These are phyloP conservation scores for Castanea crenata DNA, from an alignment of 306 rosid species.

Conservation along the genomic window DNA sequence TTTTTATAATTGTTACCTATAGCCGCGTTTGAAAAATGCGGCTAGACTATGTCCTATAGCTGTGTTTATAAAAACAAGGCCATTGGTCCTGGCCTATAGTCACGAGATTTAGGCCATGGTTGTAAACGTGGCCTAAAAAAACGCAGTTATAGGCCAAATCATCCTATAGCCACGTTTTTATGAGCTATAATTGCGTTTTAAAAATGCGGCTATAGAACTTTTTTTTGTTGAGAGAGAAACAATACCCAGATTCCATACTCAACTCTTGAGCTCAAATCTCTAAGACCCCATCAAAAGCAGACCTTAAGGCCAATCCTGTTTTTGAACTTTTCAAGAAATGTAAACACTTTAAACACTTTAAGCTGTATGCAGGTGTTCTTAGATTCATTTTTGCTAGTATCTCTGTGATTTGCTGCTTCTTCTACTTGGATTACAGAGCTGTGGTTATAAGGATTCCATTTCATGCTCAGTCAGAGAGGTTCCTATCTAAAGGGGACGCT, in stretches of 20 bases:
- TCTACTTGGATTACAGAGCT: slow-evolving; percentile 55
- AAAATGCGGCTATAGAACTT: no score
- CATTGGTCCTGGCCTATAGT: no score
- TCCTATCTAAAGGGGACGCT: slow-evolving; percentile 28
- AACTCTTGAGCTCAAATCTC: slow-evolving; percentile 40
- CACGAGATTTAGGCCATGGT: no score
- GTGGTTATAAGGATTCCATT: slow-evolving; percentile 36
- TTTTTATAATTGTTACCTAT: no score
- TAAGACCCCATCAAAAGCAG: slow-evolving; percentile 26
- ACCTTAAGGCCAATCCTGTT: slow-evolving; percentile 43
- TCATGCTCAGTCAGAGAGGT: slow-evolving; percentile 38
- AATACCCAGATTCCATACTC: slow-evolving; percentile 19
- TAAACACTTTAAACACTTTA: slow-evolving; percentile 54
- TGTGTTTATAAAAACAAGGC: no score
- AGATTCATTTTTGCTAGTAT: slow-evolving; percentile 53
- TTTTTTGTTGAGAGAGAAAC: neutral
- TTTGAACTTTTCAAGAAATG: slow-evolving; percentile 44
- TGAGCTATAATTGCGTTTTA: no score
- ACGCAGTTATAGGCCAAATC: no score
- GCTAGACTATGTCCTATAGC: no score
- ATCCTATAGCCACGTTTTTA: no score
- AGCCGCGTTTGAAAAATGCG: no score
- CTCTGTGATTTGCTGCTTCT: slow-evolving; percentile 46
- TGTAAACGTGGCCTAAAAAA: no score
- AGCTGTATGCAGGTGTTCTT: slow-evolving; percentile 60